Evolutionary conservation across 768 basidiomycete genomes (phyloP).

Genomic region (Suillus decipiens): DNA sequence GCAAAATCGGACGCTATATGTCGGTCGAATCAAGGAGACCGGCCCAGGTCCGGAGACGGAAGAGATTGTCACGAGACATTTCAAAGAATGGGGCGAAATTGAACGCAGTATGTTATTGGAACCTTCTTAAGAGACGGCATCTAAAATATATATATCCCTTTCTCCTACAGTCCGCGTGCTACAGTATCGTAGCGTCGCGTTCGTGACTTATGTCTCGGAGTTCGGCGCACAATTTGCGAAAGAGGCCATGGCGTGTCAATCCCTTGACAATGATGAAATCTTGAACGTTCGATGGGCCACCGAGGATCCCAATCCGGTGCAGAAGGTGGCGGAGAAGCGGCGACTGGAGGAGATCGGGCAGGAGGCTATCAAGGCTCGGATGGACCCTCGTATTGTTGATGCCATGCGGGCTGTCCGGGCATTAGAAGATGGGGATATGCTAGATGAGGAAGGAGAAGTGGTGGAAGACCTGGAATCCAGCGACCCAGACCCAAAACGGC

Average conservation of each 20-base stretch:
- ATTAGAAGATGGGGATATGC: conserved; percentile 75
- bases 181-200: conserved; percentile 93
- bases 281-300: conserved; percentile 99
- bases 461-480: conserved; percentile 32
- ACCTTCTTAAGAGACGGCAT: not conserved
- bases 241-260: conserved; percentile 98
- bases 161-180: conserved; percentile 74
- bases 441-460: conserved; percentile 38
- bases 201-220: conserved; percentile 92
- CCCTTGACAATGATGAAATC: conserved; percentile 95
- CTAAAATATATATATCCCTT: conserved; percentile 11
- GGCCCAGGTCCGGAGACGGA: conserved; percentile 88
- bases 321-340: conserved; percentile 83
- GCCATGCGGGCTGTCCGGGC: conserved; percentile 86
- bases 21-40: conserved; percentile 92
- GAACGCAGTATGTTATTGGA: conserved; percentile 70
- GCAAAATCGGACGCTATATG: conserved; percentile 92
- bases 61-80: conserved; percentile 87
- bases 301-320: conserved; percentile 94
- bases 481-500: conserved; percentile 40
- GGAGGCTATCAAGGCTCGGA: conserved; percentile 78
- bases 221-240: conserved; percentile 92
- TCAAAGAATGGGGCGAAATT: conserved; percentile 94
- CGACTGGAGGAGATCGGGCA: conserved; percentile 84
- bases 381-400: conserved; percentile 88